A percentile compares a stretch with the other conserved stretches of the same genome.
phyloP scores from a whole-genome alignment of 108 stramenopile genomes.

The Skeletonema costatum region DNA sequence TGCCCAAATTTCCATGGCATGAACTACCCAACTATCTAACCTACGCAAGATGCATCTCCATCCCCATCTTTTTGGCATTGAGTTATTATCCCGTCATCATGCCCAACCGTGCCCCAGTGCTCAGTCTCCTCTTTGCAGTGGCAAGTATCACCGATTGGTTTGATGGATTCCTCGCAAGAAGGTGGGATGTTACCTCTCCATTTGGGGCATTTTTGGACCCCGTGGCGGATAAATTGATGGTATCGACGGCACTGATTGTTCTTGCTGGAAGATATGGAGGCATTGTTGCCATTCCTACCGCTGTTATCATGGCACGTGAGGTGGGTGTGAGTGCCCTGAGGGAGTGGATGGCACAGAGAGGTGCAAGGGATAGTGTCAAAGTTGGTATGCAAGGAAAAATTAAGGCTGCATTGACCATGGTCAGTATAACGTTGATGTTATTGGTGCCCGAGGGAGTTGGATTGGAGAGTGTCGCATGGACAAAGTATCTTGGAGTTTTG shows the following conservation, averaged over 20 bases:
- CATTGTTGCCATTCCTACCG: conserved; percentile 71
- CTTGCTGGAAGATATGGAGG: conserved; percentile 78
- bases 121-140: conserved; percentile 56
- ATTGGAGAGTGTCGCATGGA: conserved; percentile 27
- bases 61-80: conserved; percentile 60
- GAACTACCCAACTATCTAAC: conserved; percentile 75
- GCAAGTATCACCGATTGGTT: conserved; percentile 89
- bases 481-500: conserved; percentile 17
- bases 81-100: conserved; percentile 50
- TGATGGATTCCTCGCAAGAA: conserved; percentile 91
- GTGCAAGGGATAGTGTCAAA: conserved; percentile 81
- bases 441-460: conserved; percentile 53
- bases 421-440: conserved; percentile 66
- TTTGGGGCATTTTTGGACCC: conserved; percentile 98
- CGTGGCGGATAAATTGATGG: conserved; percentile 97
- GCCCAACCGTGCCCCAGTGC: conserved; percentile 25
- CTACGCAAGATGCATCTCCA: conserved; percentile 74
- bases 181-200: conserved; percentile 76
- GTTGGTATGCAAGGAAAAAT: conserved; percentile 89
- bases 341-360: conserved; percentile 94
- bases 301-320: conserved; percentile 90
- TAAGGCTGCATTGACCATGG: conserved; percentile 87
- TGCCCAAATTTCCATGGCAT: conserved; percentile 74
- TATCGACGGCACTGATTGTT: conserved; percentile 86
- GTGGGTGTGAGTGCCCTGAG: conserved; percentile 90